Percentiles rank a stretch among this genome's conserved stretches.
Conservation (phyloP, 73 alveolate genomes). For the Tetrahymena elliotti region DNA sequence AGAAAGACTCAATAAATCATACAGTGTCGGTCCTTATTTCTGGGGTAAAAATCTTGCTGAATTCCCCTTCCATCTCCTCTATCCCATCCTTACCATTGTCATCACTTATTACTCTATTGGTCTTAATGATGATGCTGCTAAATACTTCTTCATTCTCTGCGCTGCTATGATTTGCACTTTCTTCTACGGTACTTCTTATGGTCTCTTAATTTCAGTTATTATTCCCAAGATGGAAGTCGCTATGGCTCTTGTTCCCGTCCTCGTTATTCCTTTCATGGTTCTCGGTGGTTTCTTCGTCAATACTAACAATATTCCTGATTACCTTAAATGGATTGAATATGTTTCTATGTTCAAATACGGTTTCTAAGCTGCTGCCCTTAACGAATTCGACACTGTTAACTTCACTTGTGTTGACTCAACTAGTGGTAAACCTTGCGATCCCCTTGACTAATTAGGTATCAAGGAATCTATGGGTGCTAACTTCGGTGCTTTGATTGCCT, state of each 20-base stretch:
- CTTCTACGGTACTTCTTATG: constrained; percentile 26
- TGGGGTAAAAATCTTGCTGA: constrained; percentile 50
- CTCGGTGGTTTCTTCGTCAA: constrained; percentile 47
- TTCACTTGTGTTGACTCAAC: background rate
- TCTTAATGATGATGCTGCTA: constrained; percentile 5
- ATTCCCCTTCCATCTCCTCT: constrained; percentile 42
- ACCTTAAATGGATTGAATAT: constrained; percentile 19
- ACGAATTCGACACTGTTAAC: constrained; percentile 17
- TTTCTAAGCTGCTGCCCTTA: constrained; percentile 33
- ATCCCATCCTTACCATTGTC: constrained; percentile 18
- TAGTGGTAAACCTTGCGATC: background rate
- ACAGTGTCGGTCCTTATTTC: constrained; percentile 44
- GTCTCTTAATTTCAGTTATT: constrained; percentile 16
- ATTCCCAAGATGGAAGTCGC: constrained; percentile 38
- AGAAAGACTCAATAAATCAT: constrained; percentile 53
- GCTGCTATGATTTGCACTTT: constrained; percentile 2
- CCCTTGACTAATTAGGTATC: constrained; percentile 24
- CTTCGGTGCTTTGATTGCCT: constrained; percentile 7
- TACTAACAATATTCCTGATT: constrained; percentile 21
- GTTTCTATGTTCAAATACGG: constrained; percentile 29
- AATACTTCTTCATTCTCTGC: constrained; percentile 11
- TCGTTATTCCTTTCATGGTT: constrained; percentile 46
- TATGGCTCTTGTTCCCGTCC: constrained; percentile 37
- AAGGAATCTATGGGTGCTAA: constrained; percentile 10
- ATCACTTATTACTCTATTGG: constrained; percentile 29